Evolutionary conservation across 208 protist species (phyloP).

Genomic region (Trypanosoma boissoni): DNA sequence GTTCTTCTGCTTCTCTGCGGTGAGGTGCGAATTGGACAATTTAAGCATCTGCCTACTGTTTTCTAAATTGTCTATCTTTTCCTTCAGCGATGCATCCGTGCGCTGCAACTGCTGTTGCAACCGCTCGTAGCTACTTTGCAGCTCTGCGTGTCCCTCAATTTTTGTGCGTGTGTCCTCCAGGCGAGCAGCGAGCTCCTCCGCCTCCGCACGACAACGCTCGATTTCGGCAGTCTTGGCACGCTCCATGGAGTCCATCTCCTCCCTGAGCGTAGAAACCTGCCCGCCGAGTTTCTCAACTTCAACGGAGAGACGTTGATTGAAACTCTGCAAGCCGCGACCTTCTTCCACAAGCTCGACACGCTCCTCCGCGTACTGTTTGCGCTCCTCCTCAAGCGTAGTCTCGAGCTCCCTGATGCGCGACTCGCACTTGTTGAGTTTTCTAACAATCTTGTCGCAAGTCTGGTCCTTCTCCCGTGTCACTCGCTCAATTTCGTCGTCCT

Average conservation of each 20-base stretch:
- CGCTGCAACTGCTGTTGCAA: conserved; percentile 80
- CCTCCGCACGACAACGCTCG: conserved; percentile 63
- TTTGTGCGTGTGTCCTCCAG: conserved; percentile 67
- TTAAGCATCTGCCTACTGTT: conserved; percentile 86
- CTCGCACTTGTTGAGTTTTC: conserved; percentile 89
- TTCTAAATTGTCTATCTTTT: conserved; percentile 77
- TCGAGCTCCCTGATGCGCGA: conserved; percentile 78
- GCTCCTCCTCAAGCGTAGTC: conserved; percentile 73
- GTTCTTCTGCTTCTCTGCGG: conserved; percentile 83
- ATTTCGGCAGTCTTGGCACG: conserved; percentile 78
- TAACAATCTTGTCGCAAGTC: conserved; percentile 87
- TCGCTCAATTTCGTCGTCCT: conserved; percentile 83
- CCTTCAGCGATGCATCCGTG: conserved; percentile 61
- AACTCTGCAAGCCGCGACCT: conserved; percentile 57
- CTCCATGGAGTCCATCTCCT: conserved; percentile 53
- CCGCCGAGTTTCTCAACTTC: conserved; percentile 74
- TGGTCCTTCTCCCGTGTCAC: conserved; percentile 71
- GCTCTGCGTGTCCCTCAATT: conserved; percentile 66
- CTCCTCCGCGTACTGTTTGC: conserved; percentile 73
- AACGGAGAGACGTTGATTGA: conserved; percentile 84
- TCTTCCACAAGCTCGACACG: conserved; percentile 60
- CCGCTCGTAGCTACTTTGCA: conserved; percentile 75
- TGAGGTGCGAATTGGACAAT: conserved; percentile 81
- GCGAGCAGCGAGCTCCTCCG: conserved; percentile 46
- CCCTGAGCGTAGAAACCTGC: conserved; percentile 47